Evolutionary conservation across 768 basidiomycete species (phyloP), one percentile per base, ranked within the genome.

Genomic region (Tylopilus plumbeoviolaceoides): DNA sequence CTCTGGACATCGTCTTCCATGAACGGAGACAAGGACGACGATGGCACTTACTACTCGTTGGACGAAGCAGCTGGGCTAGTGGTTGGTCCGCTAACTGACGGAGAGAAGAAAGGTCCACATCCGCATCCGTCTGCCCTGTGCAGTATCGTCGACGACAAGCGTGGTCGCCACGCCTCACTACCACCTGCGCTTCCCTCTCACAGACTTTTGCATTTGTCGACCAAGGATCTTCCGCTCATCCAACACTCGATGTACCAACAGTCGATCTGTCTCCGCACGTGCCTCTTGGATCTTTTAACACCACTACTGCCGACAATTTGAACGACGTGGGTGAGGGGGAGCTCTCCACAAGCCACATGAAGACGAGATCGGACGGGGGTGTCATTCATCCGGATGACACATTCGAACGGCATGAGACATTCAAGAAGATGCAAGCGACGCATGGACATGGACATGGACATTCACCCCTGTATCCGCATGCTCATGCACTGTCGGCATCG

Each of bases 21-120:
- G 44, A 47, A 58, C 50, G 66, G 64, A 27, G 66, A 67, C 38
- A 65, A 69, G 36, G 68, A 66, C 31, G 70, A 70, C 17, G 63
- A 64, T 18, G 74, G 75, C 38, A 60, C 65, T 15, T 69, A 68
- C 40, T 69, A 62, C 28, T 69, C 67, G 9, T 47, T 69, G 15
- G 63, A 64, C n/a, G 84, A 91, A 63, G 89, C 91, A 0, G 93
- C 93, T 0, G 95, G 95, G 3, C 73, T 97, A 23, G 83, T 91
- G 51, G 78, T 95, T 78, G 33, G 81, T 84, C 53, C 47, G 1
- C 51, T 39, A 2, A 21, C 7, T 7, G 47, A 47, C 1, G 21
- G 8, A 8, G 47, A 43, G 4, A 38, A 46, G 11, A 15, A 42
- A 14, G 39, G 2, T 17, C 9, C 4, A 5, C 23, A 5, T 11